These are phyloP conservation scores for Ophiostoma piceae DNA, from an alignment of 2,329 filamentous ascomycete genomes.

Conservation along the genomic window DNA sequence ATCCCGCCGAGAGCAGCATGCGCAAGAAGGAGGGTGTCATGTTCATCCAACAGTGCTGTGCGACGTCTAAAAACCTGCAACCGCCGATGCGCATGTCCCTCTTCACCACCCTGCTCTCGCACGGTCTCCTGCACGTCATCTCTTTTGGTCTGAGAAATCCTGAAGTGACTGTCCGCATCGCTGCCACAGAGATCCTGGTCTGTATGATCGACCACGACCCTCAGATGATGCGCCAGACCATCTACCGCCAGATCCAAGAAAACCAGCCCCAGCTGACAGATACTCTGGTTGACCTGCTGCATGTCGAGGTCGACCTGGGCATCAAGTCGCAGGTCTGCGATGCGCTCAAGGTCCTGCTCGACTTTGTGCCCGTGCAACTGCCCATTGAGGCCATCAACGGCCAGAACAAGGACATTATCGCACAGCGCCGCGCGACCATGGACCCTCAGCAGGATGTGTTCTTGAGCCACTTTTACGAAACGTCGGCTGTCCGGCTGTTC, in stretches of 20 bases:
- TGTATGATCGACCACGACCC: constrained; percentile 95
- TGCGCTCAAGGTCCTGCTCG: constrained; percentile 87
- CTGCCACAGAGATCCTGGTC: constrained; percentile 87
- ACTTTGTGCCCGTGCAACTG: constrained; percentile 57
- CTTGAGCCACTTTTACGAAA: constrained; percentile 82
- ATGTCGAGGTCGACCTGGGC: constrained; percentile 86
- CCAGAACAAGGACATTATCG: constrained; percentile 41
- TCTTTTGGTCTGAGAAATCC: constrained; percentile 83
- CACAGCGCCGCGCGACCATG: constrained; percentile 40
- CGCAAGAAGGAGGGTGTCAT: constrained; percentile 90
- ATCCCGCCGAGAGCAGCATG: constrained; percentile 57
- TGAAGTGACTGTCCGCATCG: constrained; percentile 80
- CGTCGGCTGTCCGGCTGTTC: constrained; percentile 79
- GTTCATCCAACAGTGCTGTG: constrained; percentile 94
- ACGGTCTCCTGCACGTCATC: constrained; percentile 84
- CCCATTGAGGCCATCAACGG: constrained; percentile 32
- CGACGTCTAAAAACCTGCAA: constrained; percentile 91
- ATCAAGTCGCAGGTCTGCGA: constrained; percentile 95
- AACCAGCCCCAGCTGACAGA: constrained; percentile 83
- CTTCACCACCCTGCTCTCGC: constrained; percentile 82
- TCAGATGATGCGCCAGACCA: constrained; percentile 85
- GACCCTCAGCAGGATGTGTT: constrained; percentile 80
- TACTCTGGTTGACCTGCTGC: constrained; percentile 82
- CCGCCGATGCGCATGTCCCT: constrained; percentile 72
- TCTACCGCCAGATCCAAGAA: constrained; percentile 86